These are phyloP conservation scores for Plasmodium relictum DNA, from an alignment of 169 alveolate species.

Conservation along the genomic window DNA sequence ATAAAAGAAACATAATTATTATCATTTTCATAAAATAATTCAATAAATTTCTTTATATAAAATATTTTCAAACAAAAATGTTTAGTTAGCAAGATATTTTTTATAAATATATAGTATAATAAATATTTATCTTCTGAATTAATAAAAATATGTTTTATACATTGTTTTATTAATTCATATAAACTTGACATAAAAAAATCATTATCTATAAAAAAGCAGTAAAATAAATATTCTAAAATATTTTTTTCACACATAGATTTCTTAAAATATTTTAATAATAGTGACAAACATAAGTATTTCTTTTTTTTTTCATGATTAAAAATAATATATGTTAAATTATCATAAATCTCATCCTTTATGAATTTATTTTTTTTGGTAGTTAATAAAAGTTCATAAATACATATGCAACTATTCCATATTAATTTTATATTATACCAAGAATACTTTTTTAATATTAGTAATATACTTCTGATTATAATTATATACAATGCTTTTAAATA, in stretches of 20 bases:
- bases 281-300: constrained; percentile 56
- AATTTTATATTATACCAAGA: constrained; percentile 73
- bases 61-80: constrained; percentile 50
- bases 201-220: constrained; percentile 62
- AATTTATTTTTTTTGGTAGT: constrained; percentile 48
- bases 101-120: constrained; percentile 61
- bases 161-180: constrained; percentile 69
- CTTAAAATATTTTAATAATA: constrained; percentile 64
- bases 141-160: constrained; percentile 65
- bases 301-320: constrained; percentile 75
- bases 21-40: constrained; percentile 63
- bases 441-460: constrained; percentile 56
- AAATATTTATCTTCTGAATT: constrained; percentile 45
- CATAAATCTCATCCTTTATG: constrained; percentile 62
- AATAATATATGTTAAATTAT: constrained; percentile 68
- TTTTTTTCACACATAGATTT: constrained; percentile 73
- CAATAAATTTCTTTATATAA: constrained; percentile 68
- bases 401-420: constrained; percentile 75
- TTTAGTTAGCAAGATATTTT: constrained; percentile 58
- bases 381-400: constrained; percentile 61
- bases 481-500: constrained; percentile 47
- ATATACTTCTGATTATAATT: constrained; percentile 36
- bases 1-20: constrained; percentile 53
- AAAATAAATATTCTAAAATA: constrained; percentile 63
- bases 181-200: constrained; percentile 55